These are phyloP conservation scores for Suillus alpinus DNA, from an alignment of 768 basidiomycete genomes.

Conservation along the genomic window DNA sequence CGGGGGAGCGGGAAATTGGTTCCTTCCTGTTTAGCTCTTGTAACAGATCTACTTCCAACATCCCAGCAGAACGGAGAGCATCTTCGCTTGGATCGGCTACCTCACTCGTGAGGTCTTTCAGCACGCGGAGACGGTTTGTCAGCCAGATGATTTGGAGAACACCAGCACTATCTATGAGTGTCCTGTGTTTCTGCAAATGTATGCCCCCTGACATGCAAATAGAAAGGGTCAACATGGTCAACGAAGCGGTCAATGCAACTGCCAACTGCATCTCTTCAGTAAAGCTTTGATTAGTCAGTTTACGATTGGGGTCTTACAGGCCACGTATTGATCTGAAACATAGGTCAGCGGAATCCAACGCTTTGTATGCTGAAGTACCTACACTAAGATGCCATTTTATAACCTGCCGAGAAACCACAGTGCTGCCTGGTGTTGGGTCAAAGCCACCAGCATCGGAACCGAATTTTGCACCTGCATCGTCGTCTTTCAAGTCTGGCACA, in stretches of 20 bases:
- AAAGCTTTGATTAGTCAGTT: background rate
- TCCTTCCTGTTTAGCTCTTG: background rate
- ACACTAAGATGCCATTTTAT: conserved; percentile 13
- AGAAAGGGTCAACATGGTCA: background rate
- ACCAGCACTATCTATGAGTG: conserved; percentile 3
- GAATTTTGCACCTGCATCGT: conserved; percentile 8
- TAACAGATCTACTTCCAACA: conserved; percentile 7
- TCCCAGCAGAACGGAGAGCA: conserved; percentile 7
- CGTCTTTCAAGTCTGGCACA: background rate
- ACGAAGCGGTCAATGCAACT: conserved; percentile 7
- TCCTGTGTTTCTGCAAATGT: background rate
- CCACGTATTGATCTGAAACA: conserved; percentile 10
- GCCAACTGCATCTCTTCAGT: conserved; percentile 4
- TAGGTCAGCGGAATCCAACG: background rate
- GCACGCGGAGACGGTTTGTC: conserved; percentile 4
- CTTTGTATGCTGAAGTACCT: background rate
- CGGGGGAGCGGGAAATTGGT: too few species aligned
- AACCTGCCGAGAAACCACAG: background rate
- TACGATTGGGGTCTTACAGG: conserved; percentile 6
- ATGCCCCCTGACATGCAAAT: background rate
- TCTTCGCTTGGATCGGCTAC: conserved; percentile 3
- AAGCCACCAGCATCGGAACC: conserved; percentile 9
- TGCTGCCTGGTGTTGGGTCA: conserved; percentile 1
- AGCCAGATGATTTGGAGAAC: conserved; percentile 15
- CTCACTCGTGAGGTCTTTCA: conserved; percentile 2